A percentile compares a stretch with the other conserved stretches of the same genome.
These are phyloP conservation scores for Sporobolomyces roseus DNA, from an alignment of 768 basidiomycete species.

Conservation along the genomic window DNA sequence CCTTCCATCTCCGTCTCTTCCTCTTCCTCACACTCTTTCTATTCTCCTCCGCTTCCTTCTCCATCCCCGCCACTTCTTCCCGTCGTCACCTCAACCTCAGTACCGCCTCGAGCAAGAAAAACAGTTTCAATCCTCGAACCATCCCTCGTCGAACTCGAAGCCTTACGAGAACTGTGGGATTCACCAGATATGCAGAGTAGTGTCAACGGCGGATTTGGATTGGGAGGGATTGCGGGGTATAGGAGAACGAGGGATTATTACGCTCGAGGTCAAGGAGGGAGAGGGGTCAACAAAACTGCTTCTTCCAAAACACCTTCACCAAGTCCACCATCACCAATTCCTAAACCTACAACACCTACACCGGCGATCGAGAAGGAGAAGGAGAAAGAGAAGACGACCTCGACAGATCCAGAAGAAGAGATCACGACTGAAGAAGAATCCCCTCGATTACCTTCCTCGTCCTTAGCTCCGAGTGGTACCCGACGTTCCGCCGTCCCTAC, in stretches of 20 bases:
- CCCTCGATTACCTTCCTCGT: too few relatives aligned
- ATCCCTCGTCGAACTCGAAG: slow-evolving; percentile 15
- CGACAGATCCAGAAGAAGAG: too few relatives aligned
- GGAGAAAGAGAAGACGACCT: neutral
- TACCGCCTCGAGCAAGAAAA: neutral
- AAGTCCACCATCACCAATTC: neutral
- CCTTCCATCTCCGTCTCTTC: neutral
- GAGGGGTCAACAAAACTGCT: slow-evolving; percentile 2
- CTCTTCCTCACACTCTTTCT: neutral
- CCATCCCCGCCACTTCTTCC: neutral
- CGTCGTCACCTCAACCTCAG: neutral
- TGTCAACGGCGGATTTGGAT: slow-evolving; percentile 1
- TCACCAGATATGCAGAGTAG: slow-evolving; percentile 17
- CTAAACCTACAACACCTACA: neutral
- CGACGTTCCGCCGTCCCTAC: neutral
- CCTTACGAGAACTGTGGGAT: slow-evolving; percentile 12
- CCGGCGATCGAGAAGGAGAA: neutral
- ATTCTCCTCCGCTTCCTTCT: neutral
- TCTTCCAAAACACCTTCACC: neutral
- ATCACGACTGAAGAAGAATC: too few relatives aligned
- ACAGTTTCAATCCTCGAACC: slow-evolving; percentile 27
- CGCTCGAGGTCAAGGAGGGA: slow-evolving; percentile 16
- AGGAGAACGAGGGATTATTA: slow-evolving; percentile 26
- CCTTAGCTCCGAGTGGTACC: too few relatives aligned
- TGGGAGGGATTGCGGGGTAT: slow-evolving; percentile 28